Evolutionary conservation across 1,284 basidiomycete genomes (phyloP), one percentile per base, ranked within the genome.

Genomic region (Cutaneotrichosporon mucoides): DNA sequence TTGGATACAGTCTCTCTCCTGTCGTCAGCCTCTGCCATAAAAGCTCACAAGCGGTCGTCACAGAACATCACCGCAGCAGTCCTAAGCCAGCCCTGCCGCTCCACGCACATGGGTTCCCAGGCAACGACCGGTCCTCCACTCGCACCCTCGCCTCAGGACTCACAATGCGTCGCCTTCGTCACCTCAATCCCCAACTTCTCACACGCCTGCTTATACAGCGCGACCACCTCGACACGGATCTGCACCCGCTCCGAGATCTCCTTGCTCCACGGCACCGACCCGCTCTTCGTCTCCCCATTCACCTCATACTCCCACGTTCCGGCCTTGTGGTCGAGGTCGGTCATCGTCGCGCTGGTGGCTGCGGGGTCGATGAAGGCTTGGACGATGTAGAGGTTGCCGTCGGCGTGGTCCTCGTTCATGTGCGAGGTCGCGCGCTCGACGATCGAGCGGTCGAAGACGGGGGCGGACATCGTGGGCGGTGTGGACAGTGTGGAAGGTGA

Each of bases 371-470:
- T 15, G 53, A 54, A 54, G 35, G 53, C 53, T 10, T 44, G 43
- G 36, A 47, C 53, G 53, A 54, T 54, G 44, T 54, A 54, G 15
- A 54, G 53, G 53, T 54, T 54, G 35, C 53, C 53, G 44, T 54
- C 53, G 43, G 53, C 43, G 53, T 54, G 53, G 53, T 54, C 53
- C 44, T 54, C 35, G 44, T 54, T 54, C 53, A 54, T 54, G 53
- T 54, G 53, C 44, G 8, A 33, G 15, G 43, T 36, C 15, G 53
- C 53, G 16, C 38, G 43, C 44, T 44, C 11, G 36, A 54, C 24
- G 24, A 24, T 24, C 24, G 24, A 24, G 24, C 24, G 24, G 24
- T 24, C 24, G 24, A 24, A 24, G 24, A 24, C 24, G 24, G 24
- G 24, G 24, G 24, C 24, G 24, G 24, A 24, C 24, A 24, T 24